Evolutionary conservation across 345 rosid species (phyloP).

Genomic region (Acer negundo): DNA sequence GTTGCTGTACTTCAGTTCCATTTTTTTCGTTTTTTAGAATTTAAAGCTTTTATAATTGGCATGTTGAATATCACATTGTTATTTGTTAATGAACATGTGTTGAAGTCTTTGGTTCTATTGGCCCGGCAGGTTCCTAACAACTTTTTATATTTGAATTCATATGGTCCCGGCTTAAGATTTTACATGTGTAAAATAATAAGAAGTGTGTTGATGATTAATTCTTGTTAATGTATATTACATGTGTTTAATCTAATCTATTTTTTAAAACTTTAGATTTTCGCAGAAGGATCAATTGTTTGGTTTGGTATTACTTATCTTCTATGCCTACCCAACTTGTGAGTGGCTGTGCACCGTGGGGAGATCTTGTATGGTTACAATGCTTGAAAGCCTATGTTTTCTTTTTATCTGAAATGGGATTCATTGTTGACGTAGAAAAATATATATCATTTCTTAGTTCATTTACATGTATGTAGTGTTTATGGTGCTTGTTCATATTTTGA

Average conservation of each 20-base stretch:
- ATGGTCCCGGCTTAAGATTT: neutral
- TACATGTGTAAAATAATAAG: neutral
- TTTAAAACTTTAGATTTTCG: neutral
- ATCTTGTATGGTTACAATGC: neutral
- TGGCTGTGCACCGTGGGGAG: neutral
- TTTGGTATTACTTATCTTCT: constrained; percentile 1
- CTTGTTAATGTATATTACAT: neutral
- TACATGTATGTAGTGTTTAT: neutral
- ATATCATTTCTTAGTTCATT: constrained; percentile 1
- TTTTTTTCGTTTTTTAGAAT: too few species aligned
- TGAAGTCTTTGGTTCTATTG: neutral
- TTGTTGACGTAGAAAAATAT: neutral
- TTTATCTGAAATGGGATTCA: neutral
- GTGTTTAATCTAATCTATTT: neutral
- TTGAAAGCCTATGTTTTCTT: constrained; percentile 5
- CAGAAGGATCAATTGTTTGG: neutral
- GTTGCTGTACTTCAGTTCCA: neutral
- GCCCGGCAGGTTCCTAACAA: neutral
- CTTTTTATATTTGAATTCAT: neutral
- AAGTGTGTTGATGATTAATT: neutral
- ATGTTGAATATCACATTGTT: neutral
- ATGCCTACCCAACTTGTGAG: neutral
- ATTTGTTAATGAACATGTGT: neutral
- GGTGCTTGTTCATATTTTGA: too few species aligned
- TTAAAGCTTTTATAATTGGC: neutral